Percentiles rank a stretch among this genome's conserved stretches.
phyloP scores from a whole-genome alignment of 148 eudicot species.

The Rhododendron mucronatum region DNA sequence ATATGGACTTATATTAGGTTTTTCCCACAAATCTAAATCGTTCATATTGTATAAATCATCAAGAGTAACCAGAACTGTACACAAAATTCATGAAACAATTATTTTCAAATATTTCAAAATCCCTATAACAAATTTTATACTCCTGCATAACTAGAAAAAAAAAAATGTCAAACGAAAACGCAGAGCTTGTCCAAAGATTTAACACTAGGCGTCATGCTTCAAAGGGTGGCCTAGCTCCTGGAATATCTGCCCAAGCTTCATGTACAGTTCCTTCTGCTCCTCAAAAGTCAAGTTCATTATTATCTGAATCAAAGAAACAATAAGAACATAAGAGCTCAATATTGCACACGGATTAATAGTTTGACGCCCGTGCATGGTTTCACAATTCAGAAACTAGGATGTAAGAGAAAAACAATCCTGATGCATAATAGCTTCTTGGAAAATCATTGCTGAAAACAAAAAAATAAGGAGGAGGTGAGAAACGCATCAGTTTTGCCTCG shows the following conservation, averaged over 20 bases:
- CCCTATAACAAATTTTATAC: neutral
- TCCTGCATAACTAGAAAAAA: neutral
- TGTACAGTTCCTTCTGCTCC: conserved; percentile 52
- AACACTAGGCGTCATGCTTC: neutral
- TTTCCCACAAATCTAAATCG: no score
- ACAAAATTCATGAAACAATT: neutral
- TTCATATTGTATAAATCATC: no score
- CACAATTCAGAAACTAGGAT: neutral
- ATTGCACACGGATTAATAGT: neutral
- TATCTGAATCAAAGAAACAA: conserved; percentile 32
- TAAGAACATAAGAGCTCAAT: neutral
- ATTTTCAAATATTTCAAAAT: neutral
- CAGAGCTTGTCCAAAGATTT: neutral
- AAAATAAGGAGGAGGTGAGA: neutral
- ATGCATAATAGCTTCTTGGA: no score
- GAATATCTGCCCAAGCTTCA: conserved; percentile 46
- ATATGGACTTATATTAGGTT: no score
- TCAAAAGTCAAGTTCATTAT: conserved; percentile 50
- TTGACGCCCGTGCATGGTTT: neutral
- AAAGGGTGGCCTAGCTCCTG: conserved; percentile 25
- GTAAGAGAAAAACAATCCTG: neutral
- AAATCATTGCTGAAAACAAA: neutral
- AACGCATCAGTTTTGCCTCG: neutral
- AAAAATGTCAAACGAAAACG: neutral
- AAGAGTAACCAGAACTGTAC: neutral